phyloP scores from a whole-genome alignment of 768 basidiomycete species.

The Auricularia sp. region DNA sequence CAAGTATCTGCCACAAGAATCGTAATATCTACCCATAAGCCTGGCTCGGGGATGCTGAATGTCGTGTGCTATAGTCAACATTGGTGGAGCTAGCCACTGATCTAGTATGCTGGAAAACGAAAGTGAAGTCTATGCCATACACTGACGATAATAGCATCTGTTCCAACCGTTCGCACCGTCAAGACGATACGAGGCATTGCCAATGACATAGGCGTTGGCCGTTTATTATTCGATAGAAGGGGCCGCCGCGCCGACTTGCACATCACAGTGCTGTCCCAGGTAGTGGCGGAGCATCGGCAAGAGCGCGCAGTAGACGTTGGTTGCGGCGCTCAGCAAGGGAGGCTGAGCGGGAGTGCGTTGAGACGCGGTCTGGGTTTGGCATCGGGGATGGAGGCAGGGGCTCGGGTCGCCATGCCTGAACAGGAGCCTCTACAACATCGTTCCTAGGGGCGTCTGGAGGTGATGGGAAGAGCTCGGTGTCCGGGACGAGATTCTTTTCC shows the following conservation, averaged over 20 bases:
- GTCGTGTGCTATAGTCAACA: too few relatives aligned
- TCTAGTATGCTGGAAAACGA: too few relatives aligned
- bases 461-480: neutral
- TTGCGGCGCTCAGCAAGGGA: neutral
- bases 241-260: neutral
- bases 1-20: too few relatives aligned
- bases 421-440: neutral
- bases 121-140: too few relatives aligned
- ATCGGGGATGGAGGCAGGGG: neutral
- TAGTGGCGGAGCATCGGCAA: neutral
- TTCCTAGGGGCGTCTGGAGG: neutral
- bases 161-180: too few relatives aligned
- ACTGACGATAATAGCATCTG: too few relatives aligned
- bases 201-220: too few relatives aligned
- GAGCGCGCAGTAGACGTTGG: neutral
- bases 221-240: neutral
- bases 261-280: neutral
- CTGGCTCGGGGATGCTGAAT: too few relatives aligned
- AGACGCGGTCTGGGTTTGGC: neutral
- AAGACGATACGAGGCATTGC: too few relatives aligned
- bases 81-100: too few relatives aligned
- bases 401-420: neutral
- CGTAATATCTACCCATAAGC: too few relatives aligned
- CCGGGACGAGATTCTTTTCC: neutral
- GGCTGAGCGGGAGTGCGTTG: neutral